Conservation (phyloP, 805 yeast species). For the Ogataea paraovalis region DNA sequence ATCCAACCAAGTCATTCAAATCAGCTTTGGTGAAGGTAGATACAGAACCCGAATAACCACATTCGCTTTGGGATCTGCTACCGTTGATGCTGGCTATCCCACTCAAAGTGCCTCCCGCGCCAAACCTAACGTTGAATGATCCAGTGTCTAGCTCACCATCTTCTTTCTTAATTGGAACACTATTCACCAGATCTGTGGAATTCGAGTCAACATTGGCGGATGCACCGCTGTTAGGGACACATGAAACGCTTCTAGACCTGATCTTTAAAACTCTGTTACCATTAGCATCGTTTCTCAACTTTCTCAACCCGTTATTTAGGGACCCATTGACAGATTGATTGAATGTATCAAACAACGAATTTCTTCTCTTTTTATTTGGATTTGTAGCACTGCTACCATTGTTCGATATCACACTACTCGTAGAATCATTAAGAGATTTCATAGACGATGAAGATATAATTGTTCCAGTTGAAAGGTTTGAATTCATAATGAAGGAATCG, state of each 20-base stretch:
- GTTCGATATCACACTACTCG: background rate
- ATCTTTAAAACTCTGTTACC: background rate
- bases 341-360: conserved; percentile 24
- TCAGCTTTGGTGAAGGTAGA: background rate
- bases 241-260: background rate
- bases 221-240: background rate
- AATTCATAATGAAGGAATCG: background rate
- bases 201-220: background rate
- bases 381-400: background rate
- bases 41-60: conserved; percentile 5
- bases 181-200: background rate
- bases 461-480: background rate
- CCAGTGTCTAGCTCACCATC: conserved; percentile 8
- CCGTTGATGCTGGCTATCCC: background rate
- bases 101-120: background rate
- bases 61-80: conserved; percentile 17
- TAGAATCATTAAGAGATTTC: conserved; percentile 2
- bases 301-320: conserved; percentile 24
- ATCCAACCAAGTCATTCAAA: background rate
- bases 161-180: conserved; percentile 6
- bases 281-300: conserved; percentile 15
- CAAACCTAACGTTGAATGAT: conserved; percentile 7
- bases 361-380: conserved; percentile 14
- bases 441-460: background rate
- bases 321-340: conserved; percentile 25